Evolutionary conservation across 441 rosid genomes (phyloP).

Genomic region (Erodium trifolium): DNA sequence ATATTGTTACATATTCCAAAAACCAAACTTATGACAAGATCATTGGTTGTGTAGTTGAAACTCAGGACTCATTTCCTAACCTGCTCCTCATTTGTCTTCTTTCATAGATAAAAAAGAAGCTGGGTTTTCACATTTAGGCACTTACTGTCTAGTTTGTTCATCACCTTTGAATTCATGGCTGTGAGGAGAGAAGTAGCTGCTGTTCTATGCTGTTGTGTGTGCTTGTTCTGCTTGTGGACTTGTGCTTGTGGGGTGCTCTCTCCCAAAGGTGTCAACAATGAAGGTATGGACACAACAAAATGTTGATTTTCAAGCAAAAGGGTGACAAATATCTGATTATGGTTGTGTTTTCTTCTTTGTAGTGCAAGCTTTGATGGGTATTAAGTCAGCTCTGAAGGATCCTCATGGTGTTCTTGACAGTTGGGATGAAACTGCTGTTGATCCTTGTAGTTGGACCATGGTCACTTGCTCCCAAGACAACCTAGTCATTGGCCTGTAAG

Average conservation of each 20-base stretch:
- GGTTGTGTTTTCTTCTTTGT: constrained; percentile 17
- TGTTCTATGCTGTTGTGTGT: constrained; percentile 24
- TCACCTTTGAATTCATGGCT: neutral
- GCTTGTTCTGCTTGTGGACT: constrained; percentile 42
- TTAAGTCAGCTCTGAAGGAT: constrained; percentile 65
- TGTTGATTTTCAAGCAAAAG: constrained; percentile 7
- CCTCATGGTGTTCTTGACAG: constrained; percentile 92
- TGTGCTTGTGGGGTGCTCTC: constrained; percentile 64
- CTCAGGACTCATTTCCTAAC: neutral
- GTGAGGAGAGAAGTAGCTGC: constrained; percentile 14
- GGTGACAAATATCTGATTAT: constrained; percentile 12
- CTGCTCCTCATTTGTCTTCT: neutral
- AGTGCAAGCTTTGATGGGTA: constrained; percentile 92
- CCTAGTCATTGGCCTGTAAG: constrained; percentile 91
- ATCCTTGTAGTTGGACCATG: constrained; percentile 99
- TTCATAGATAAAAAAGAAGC: neutral
- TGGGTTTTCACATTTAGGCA: neutral
- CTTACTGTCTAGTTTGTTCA: no score
- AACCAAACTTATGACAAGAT: constrained; percentile 23
- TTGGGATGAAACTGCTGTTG: constrained; percentile 96
- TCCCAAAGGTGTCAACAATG: constrained; percentile 90
- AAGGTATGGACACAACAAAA: constrained; percentile 43
- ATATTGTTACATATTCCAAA: constrained; percentile 12
- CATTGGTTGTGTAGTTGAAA: neutral
- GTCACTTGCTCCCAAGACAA: constrained; percentile 85